phyloP scores from a whole-genome alignment of 1,139 yeast genomes.

The Nakaseomyces glabratus region DNA sequence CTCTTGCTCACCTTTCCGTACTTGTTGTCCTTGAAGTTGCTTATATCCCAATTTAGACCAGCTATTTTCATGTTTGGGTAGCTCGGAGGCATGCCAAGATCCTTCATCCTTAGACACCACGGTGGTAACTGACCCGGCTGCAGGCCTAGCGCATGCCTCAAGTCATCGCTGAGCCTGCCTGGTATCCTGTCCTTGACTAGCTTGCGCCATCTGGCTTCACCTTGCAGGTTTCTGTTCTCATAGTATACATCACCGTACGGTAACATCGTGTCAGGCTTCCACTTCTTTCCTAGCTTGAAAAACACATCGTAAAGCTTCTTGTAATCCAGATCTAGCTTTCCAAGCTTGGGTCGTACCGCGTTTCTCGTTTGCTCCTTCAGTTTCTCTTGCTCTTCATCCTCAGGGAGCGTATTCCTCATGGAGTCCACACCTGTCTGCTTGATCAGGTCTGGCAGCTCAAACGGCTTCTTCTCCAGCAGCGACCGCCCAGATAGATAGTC shows the following conservation, averaged over 20 bases:
- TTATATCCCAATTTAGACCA: slow-evolving; percentile 36
- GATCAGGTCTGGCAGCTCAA: slow-evolving; percentile 69
- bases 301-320: slow-evolving; percentile 78
- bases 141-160: slow-evolving; percentile 64
- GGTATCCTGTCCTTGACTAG: slow-evolving; percentile 43
- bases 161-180: slow-evolving; percentile 52
- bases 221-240: slow-evolving; percentile 65
- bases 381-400: slow-evolving; percentile 40
- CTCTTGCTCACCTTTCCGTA: slow-evolving; percentile 32
- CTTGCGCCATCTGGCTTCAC: slow-evolving; percentile 32
- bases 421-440: slow-evolving; percentile 79
- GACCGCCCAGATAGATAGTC: slow-evolving; percentile 69
- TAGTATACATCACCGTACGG: slow-evolving; percentile 70
- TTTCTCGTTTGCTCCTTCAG: slow-evolving; percentile 73
- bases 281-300: slow-evolving; percentile 55
- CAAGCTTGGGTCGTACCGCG: slow-evolving; percentile 84
- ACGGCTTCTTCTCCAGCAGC: slow-evolving; percentile 65
- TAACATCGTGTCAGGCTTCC: slow-evolving; percentile 54
- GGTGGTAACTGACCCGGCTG: slow-evolving; percentile 62
- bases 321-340: slow-evolving; percentile 78
- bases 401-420: slow-evolving; percentile 53
- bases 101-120: slow-evolving; percentile 68
- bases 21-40: slow-evolving; percentile 18
- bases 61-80: slow-evolving; percentile 59
- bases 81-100: slow-evolving; percentile 78